Conservation (phyloP, 768 basidiomycete genomes). For the Tubosaeta sp. region DNA sequence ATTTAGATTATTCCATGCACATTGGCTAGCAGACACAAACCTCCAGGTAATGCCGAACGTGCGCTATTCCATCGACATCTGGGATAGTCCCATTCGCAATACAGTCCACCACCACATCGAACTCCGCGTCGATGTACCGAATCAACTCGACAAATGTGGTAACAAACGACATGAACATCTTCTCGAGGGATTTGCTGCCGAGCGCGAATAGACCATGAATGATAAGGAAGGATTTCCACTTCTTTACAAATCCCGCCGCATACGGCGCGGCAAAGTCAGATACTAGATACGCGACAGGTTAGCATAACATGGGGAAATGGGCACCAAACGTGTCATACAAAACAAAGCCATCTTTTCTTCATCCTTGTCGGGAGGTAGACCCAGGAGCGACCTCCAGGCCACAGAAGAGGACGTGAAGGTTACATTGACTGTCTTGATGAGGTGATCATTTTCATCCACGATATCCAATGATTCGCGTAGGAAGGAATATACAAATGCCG, state of each 20-base stretch:
- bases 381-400: no score
- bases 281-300: constrained; percentile 1
- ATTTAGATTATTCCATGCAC: no score
- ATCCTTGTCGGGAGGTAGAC: no score
- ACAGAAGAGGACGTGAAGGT: no score
- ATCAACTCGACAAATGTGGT: constrained; percentile 14
- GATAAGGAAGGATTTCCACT: constrained; percentile 6
- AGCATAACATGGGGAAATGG: neutral
- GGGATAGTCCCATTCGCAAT: constrained; percentile 10
- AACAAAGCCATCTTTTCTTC: no score
- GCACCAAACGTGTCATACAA: neutral
- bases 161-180: constrained; percentile 5
- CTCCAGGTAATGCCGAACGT: no score
- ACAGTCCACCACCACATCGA: constrained; percentile 10
- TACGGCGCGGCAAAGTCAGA: constrained; percentile 7
- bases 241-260: constrained; percentile 5
- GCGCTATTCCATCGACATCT: constrained; percentile 4
- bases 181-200: constrained; percentile 4
- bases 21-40: no score
- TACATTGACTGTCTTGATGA: no score
- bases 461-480: neutral
- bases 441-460: neutral
- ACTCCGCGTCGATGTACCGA: constrained; percentile 6
- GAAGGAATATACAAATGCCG: constrained; percentile 9
- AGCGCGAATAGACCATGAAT: constrained; percentile 8